Evolutionary conservation across 2,329 filamentous ascomycete species (phyloP), one percentile per base, ranked within the genome.

Genomic region (Alternaria solani): DNA sequence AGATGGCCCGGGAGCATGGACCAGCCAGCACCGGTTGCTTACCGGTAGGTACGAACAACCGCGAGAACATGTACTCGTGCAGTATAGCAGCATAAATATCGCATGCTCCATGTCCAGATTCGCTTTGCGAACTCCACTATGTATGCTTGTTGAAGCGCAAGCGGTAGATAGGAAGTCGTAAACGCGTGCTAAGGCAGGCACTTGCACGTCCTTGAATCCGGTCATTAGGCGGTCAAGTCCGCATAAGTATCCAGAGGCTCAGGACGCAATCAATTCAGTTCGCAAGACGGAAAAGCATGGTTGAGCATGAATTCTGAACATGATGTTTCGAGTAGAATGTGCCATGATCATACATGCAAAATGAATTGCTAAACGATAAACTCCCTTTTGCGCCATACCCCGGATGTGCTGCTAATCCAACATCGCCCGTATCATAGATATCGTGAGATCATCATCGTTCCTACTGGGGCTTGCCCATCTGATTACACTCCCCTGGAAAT

Each of bases 391-490:
- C 64, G 48, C 63, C 57, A 43, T 51, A 48, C 52, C 55, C 59
- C 61, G 52, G 44, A 51, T n/a, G 41, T 49, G 57, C 52, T 39
- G 51, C 44, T 57, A 57, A 41, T 41, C 56, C 62, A 47, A 39
- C 56, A 56, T 63, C 52, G 23, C 38, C 38, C 25, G 28, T 38
- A 49, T 53, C 59, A 59, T 62, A 55, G 60, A 44, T 53, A 47
- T 72, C 68, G 63, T 72, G 44, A 69, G 44, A 68, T 71, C 63
- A 57, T 70, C 59, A 60, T 67, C 51, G 51, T 63, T 60, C 60
- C 62, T 49, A 52, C 49, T 47, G 51, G 34, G 20, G 39, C 36
- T 42, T 48, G 14, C 47, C 36, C 25, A 32, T 25, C 23, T 30
- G 34, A 43, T 46, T 49, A 18, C 39, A 43, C 34, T 48, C 28